Conservation (phyloP, 1,284 basidiomycete species). For the Rhizoctonia solani region DNA sequence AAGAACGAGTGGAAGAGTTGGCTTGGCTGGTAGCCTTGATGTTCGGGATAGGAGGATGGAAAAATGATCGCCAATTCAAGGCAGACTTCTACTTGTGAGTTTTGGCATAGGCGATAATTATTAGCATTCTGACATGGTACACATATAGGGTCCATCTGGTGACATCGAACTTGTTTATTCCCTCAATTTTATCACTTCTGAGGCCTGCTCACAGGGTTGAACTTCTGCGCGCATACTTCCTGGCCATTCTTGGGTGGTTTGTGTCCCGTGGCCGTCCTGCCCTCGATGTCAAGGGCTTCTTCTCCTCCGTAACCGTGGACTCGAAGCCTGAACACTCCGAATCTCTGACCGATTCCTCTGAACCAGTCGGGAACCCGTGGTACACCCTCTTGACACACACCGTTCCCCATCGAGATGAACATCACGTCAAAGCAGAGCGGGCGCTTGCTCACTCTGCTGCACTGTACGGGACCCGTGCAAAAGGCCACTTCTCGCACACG, state of each 20-base stretch:
- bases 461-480: constrained; percentile 31
- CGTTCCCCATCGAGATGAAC: constrained; percentile 36
- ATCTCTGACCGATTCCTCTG: neutral
- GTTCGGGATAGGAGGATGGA: constrained; percentile 36
- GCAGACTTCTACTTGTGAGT: constrained; percentile 38
- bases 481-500: constrained; percentile 19
- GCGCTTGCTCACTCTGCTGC: constrained; percentile 33
- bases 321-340: neutral
- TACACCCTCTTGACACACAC: constrained; percentile 27
- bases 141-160: constrained; percentile 34
- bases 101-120: neutral
- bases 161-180: constrained; percentile 35
- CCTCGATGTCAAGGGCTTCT: constrained; percentile 28
- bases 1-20: constrained; percentile 33
- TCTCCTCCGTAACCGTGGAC: neutral
- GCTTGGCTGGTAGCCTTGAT: constrained; percentile 26
- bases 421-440: constrained; percentile 37
- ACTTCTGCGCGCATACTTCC: constrained; percentile 32
- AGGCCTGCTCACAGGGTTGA: constrained; percentile 1
- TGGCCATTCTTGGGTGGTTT: constrained; percentile 11
- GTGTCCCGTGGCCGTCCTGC: constrained; percentile 35
- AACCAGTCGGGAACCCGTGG: constrained; percentile 34
- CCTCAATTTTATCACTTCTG: constrained; percentile 33
- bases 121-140: too few species aligned
- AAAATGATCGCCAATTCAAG: constrained; percentile 27